Percentiles rank a stretch among this genome's conserved stretches.
Conservation (phyloP, 345 rosid species). For the Boechera stricta region DNA sequence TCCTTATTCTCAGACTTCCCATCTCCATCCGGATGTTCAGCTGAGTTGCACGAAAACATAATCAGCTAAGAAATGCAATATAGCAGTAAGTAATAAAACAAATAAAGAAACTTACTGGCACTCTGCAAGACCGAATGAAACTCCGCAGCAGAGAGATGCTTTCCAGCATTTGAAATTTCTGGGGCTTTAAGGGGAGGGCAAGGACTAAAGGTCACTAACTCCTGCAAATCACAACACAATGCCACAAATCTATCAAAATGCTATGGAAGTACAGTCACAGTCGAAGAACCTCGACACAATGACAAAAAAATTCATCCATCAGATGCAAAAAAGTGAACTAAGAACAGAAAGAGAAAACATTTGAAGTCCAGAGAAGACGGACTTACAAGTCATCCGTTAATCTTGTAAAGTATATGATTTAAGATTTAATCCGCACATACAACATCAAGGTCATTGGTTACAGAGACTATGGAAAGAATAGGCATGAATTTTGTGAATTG, state of each 20-base stretch:
- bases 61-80: conserved; percentile 20
- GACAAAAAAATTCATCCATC: not conserved
- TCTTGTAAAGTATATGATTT: not conserved
- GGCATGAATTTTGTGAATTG: not conserved
- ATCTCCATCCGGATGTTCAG: conserved; percentile 42
- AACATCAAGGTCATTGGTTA: not conserved
- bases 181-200: conserved; percentile 68
- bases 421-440: not conserved
- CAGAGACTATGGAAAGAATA: not conserved
- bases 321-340: conserved; percentile 1
- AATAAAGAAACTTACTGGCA: conserved; percentile 52
- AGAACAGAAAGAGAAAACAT: not conserved
- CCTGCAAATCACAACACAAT: conserved; percentile 52
- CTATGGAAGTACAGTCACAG: not conserved
- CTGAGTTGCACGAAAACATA: conserved; percentile 43
- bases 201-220: conserved; percentile 83
- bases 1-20: conserved; percentile 47
- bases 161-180: conserved; percentile 78
- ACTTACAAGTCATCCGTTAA: not conserved
- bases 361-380: not conserved
- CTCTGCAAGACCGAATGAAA: conserved; percentile 78
- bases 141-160: conserved; percentile 81
- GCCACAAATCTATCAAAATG: conserved; percentile 10
- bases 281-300: not conserved
- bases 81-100: not conserved